Evolutionary conservation across 2,329 filamentous ascomycete genomes (phyloP), one percentile per base, ranked within the genome.

Genomic region (Cladobotryum protrusum): DNA sequence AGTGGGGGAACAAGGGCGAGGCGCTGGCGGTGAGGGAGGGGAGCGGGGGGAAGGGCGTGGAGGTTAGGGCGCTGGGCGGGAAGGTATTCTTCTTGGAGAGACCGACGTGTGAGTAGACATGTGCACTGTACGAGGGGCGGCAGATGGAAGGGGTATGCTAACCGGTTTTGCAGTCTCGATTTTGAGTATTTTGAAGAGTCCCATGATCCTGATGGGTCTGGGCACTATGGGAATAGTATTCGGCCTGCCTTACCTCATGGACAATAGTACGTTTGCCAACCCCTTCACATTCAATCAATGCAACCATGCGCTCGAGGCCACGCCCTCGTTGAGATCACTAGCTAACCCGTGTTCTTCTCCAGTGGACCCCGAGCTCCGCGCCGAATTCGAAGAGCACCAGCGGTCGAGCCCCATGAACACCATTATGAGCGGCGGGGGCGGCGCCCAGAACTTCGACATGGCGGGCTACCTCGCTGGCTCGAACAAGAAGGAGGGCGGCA

Each of bases 321-420:
- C 11, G 5, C 15, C 3, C 35, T 5, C 35, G 13, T 5, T 13
- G 14, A n/a, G 19, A 24, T 8, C 9, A 9, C 20, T 19, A 42
- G 45, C 58, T 57, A 54, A 59, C 43, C n/a, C 15, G 14, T 18
- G 14, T 11, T n/a, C n/a, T n/a, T n/a, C 14, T 20, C 9, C 61
- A 96, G 91, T 99, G 91, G 93, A 97, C 66, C 89, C 89, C n/a
- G 93, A 99, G 69, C 87, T 89, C 72, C 85, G 85, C 61, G 89
- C 88, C 60, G 93, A 97, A 66, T 96, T 93, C 65, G 90, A 96
- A 67, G 87, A 89, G 62, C 85, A 89, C 63, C 89, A 93, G 67
- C 89, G 90, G 71, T 80, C 81, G 55, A 84, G 82, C 57, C 82
- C 86, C 1, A 74, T 91, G 57, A 77, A 76, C 54, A 75, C 79